Conservation (phyloP, 2,329 filamentous ascomycete species). For the Tolypocladium tropicale region DNA sequence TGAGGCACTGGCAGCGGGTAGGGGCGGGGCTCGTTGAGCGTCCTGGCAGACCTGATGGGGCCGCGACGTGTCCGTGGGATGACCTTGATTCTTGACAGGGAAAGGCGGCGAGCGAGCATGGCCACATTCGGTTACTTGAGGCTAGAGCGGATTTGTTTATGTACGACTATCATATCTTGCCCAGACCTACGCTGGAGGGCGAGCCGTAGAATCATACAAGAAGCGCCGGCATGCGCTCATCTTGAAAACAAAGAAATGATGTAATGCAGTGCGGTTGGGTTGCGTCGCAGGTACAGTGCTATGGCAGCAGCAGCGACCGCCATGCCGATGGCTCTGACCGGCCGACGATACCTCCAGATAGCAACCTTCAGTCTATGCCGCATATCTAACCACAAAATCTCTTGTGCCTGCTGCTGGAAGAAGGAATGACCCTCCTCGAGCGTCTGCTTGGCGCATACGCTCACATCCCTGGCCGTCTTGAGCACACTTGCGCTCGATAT, state of each 20-base stretch:
- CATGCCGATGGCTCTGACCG: constrained; percentile 49
- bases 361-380: constrained; percentile 18
- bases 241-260: constrained; percentile 15
- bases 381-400: constrained; percentile 57
- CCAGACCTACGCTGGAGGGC: not conserved
- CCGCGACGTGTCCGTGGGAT: no score
- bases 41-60: no score
- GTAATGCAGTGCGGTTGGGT: constrained; percentile 19
- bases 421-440: constrained; percentile 55
- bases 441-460: constrained; percentile 41
- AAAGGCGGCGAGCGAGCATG: no score
- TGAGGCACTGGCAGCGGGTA: not conserved
- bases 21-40: not conserved
- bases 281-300: constrained; percentile 56
- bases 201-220: not conserved
- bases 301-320: constrained; percentile 58
- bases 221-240: not conserved
- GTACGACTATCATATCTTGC: not conserved
- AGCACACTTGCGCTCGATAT: constrained; percentile 73
- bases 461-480: constrained; percentile 61
- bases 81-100: no score
- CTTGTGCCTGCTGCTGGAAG: constrained; percentile 61
- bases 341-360: constrained; percentile 55
- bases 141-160: not conserved
- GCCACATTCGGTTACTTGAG: not conserved